A percentile compares a stretch with the other conserved stretches of the same genome.
Conservation (phyloP, 495 filamentous ascomycete genomes). For the Daldinia childiae region DNA sequence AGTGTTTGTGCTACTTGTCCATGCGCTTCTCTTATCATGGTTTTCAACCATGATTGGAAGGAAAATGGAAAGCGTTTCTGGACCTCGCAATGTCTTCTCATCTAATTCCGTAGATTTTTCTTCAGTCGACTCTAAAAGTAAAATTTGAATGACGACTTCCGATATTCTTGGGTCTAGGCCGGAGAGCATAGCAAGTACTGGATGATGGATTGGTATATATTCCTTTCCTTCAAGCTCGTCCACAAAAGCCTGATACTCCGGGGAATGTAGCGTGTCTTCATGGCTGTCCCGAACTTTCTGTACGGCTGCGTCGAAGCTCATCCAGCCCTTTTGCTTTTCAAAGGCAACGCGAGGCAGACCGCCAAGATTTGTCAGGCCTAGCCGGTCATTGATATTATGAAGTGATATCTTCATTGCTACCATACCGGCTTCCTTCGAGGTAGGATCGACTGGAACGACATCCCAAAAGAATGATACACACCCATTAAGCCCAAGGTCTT, state of each 20-base stretch:
- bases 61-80: constrained; percentile 44
- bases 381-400: constrained; percentile 40
- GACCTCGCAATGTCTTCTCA: constrained; percentile 31
- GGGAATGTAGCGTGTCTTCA: constrained; percentile 21
- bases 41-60: constrained; percentile 42
- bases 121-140: constrained; percentile 24
- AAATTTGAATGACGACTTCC: constrained; percentile 42
- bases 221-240: constrained; percentile 31
- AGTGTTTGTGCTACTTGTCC: constrained; percentile 64
- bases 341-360: constrained; percentile 43
- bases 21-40: constrained; percentile 62
- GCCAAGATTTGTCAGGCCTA: constrained; percentile 30
- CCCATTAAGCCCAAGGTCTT: constrained; percentile 68
- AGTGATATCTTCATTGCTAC: constrained; percentile 32
- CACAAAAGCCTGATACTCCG: constrained; percentile 33
- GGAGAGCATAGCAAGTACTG: constrained; percentile 35
- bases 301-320: constrained; percentile 28
- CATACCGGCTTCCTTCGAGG: constrained; percentile 15
- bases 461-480: constrained; percentile 68
- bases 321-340: constrained; percentile 19
- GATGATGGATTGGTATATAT: constrained; percentile 35
- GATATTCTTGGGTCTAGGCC: constrained; percentile 45
- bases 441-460: constrained; percentile 36
- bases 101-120: background rate
- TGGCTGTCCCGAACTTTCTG: constrained; percentile 19